Percentiles rank a stretch among this genome's conserved stretches.
Conservation (phyloP, 2,329 filamentous ascomycete species). For the Furcasterigmium furcatum region DNA sequence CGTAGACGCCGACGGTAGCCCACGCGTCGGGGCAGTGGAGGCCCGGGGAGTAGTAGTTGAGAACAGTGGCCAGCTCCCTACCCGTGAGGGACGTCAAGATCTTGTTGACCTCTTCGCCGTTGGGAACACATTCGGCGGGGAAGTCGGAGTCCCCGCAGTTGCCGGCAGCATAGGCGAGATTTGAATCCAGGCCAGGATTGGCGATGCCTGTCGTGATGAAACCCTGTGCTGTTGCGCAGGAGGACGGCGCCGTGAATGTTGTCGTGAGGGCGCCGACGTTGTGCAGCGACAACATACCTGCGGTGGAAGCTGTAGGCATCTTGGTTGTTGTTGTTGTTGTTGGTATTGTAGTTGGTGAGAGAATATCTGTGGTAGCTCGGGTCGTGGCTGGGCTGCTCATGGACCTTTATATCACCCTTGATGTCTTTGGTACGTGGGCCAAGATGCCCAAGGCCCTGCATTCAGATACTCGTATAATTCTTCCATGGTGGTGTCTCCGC, state of each 20-base stretch:
- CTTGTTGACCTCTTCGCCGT: background rate
- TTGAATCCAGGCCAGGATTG: background rate
- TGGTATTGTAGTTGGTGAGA: no score
- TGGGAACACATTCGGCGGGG: background rate
- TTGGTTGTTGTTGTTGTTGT: no score
- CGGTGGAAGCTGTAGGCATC: slow-evolving; percentile 4
- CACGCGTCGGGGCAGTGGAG: slow-evolving; percentile 1
- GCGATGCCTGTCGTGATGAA: background rate
- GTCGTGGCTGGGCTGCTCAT: no score
- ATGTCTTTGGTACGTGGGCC: no score
- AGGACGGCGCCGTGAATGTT: slow-evolving; percentile 10
- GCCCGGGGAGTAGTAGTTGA: slow-evolving; percentile 1
- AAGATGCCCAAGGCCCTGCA: no score
- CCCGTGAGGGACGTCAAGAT: background rate
- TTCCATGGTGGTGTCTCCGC: no score
- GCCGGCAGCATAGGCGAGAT: background rate
- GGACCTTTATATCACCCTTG: no score
- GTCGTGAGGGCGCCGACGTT: slow-evolving; percentile 15
- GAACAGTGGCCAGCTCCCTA: no score
- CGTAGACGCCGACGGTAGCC: background rate
- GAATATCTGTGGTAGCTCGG: no score
- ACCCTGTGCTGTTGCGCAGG: slow-evolving; percentile 8
- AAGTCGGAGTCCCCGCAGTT: background rate
- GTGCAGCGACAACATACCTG: background rate
- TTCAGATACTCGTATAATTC: no score